Evolutionary conservation across 805 yeast species (phyloP), one percentile per base, ranked within the genome.

Genomic region (Hanseniaspora mollemarum): DNA sequence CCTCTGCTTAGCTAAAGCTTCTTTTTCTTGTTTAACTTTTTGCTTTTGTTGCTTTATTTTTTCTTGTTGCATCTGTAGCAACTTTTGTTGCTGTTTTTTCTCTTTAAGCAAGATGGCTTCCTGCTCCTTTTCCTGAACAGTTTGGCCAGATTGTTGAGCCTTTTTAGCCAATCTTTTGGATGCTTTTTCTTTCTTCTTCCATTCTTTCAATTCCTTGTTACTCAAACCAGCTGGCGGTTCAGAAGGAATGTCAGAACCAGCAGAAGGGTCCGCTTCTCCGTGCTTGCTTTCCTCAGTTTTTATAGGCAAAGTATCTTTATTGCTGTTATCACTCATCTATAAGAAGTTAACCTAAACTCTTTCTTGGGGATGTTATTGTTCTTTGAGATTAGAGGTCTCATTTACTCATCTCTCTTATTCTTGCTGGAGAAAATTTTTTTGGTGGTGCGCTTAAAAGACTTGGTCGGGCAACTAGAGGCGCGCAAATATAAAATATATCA

Each of bases 151-250:
- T 32, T 45, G 49, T 7, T 79, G 81, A 57, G 75, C 83, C 61
- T 85, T 87, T 56, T 80, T 78, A 2, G 95, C 95, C 2, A 95
- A 92, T 63, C 97, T 74, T 63, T 86, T 85, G 36, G 92, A 94
- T 13, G 92, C 92, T 67, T 90, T 88, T 60, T 87, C 95, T 59
- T 78, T 78, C 71, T 87, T 88, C 63, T 87, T 85, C 76, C 80
- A 69, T 59, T 86, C 96, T 64, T 88, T 88, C 55, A 86, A 71
- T 64, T 88, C 94, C 59, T 87, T 87, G 57, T 85, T 85, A 9
- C 84, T 67, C 40, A 81, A 63, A 51, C 67, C 66, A 54, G 63
- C 50, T 38, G 50, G 50, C 16, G 50, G 50, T 32, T 38, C 50
- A 31, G 50, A 48, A n/a, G 24, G 19, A 4, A 40, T 7, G 19